Percentiles rank a stretch among this genome's conserved stretches.
Evolutionary conservation across 768 basidiomycete genomes (phyloP).

Genomic region (Rhodotorula paludigena): DNA sequence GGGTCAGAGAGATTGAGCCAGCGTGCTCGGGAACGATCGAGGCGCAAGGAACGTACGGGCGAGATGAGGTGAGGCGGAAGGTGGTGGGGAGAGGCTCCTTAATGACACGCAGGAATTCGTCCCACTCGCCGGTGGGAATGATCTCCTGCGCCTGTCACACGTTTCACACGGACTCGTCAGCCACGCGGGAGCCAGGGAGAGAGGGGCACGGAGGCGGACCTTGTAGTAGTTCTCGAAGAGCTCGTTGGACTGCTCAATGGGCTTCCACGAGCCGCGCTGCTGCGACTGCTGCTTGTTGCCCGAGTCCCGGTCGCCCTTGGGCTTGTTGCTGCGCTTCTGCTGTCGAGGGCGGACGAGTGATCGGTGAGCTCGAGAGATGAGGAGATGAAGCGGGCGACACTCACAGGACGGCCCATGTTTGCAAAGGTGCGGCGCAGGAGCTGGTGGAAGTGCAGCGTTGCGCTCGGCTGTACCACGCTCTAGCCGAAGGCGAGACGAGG

Average conservation of each 20-base stretch:
- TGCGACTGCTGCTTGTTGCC: background rate
- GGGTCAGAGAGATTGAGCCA: constrained; percentile 42
- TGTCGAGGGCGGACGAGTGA: background rate
- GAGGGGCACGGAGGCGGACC: constrained; percentile 41
- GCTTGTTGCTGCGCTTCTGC: background rate
- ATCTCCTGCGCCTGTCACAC: constrained; percentile 60
- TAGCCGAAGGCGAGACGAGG: too few species aligned
- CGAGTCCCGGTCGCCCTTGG: background rate
- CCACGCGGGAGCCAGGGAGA: background rate
- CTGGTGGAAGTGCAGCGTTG: too few species aligned
- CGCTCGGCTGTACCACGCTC: too few species aligned
- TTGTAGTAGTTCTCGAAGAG: constrained; percentile 53
- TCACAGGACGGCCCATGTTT: background rate
- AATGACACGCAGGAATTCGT: constrained; percentile 62
- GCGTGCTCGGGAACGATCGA: background rate
- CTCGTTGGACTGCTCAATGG: constrained; percentile 42
- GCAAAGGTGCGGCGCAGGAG: too few species aligned
- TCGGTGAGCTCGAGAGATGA: background rate
- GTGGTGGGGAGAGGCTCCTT: constrained; percentile 79
- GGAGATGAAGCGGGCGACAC: background rate
- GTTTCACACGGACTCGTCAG: background rate
- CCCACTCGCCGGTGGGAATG: constrained; percentile 70
- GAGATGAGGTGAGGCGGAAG: constrained; percentile 82
- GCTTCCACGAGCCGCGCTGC: constrained; percentile 11
- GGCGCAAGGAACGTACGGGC: constrained; percentile 59